These are phyloP conservation scores for Ambispora gerdemannii DNA, from an alignment of 192 early-diverging fungal species.

Conservation along the genomic window DNA sequence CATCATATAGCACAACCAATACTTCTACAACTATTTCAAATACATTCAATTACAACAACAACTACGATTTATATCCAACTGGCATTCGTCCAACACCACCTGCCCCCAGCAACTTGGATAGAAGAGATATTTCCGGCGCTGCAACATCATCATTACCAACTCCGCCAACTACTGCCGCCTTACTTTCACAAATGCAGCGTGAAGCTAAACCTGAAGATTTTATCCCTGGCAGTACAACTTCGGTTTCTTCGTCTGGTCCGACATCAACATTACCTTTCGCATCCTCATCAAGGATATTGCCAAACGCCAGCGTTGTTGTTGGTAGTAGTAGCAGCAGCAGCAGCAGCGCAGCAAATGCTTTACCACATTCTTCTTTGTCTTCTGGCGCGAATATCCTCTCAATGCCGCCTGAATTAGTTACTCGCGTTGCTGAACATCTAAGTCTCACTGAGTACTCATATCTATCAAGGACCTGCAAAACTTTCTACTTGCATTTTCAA, in stretches of 20 bases:
- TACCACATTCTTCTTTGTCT: neutral
- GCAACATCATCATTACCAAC: neutral
- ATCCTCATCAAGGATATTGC: neutral
- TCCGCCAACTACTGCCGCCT: neutral
- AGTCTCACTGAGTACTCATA: conserved; percentile 37
- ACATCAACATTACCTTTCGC: no score
- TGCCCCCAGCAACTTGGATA: neutral
- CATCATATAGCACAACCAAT: no score
- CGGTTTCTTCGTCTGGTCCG: neutral
- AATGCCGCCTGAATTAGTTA: conserved; percentile 39
- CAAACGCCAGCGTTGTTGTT: no score
- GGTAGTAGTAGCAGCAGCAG: neutral
- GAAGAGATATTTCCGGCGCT: neutral
- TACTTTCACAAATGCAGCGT: neutral
- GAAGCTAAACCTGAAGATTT: neutral
- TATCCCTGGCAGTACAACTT: neutral
- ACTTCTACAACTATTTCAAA: no score
- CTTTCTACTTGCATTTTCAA: conserved; percentile 34
- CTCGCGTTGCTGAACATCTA: conserved; percentile 32
- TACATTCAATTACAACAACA: no score
- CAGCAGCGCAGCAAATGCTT: neutral
- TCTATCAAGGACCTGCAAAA: conserved; percentile 35
- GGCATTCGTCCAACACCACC: neutral
- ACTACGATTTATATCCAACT: no score
- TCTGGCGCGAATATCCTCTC: conserved; percentile 20